Conservation (phyloP, 2,329 filamentous ascomycete species). For the Aspergillus eucalypticola region DNA sequence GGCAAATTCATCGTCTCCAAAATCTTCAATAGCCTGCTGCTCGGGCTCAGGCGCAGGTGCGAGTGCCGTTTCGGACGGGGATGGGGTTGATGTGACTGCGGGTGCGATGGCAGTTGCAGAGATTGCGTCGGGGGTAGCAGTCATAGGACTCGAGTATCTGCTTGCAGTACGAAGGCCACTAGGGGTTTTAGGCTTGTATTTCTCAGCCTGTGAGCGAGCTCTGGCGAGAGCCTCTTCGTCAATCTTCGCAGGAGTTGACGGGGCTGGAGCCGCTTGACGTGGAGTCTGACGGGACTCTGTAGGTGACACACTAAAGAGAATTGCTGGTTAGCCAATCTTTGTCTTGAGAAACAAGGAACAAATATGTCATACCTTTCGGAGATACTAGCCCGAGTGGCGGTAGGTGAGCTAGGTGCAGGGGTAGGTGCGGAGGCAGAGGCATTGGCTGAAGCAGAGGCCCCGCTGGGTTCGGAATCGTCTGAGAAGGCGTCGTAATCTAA, state of each 20-base stretch:
- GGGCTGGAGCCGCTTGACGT: conserved; percentile 16
- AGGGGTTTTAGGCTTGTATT: conserved; percentile 46
- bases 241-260: conserved; percentile 23
- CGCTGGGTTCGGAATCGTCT: conserved; percentile 24
- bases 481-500: conserved; percentile 35
- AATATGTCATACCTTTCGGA: conserved; percentile 17
- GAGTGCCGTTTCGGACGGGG: background rate
- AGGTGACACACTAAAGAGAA: conserved; percentile 8
- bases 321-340: conserved; percentile 4
- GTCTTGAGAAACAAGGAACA: background rate
- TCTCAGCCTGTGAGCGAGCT: conserved; percentile 40
- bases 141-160: conserved; percentile 28
- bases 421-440: conserved; percentile 9
- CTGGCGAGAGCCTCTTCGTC: conserved; percentile 36
- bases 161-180: conserved; percentile 44
- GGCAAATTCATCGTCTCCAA: conserved; percentile 28
- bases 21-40: conserved; percentile 11
- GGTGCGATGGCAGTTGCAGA: background rate
- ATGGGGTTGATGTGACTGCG: background rate
- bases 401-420: conserved; percentile 5
- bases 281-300: conserved; percentile 17
- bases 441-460: conserved; percentile 15
- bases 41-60: background rate
- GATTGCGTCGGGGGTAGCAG: conserved; percentile 17
- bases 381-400: conserved; percentile 6